A percentile compares a stretch with the other conserved stretches of the same genome.
Conservation (phyloP, 305 asterid species). For the Fraxinus platypoda region DNA sequence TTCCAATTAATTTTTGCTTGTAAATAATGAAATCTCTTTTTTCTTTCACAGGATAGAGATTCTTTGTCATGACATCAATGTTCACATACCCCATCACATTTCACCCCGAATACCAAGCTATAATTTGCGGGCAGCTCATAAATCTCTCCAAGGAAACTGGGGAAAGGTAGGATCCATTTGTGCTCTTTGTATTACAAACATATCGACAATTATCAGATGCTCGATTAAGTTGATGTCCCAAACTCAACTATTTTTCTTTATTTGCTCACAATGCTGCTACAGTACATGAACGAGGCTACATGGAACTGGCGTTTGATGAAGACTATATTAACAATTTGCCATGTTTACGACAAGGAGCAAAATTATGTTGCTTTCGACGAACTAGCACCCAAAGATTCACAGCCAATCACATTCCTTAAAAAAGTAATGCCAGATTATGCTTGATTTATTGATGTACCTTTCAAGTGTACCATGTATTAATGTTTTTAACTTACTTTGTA, state of each 20-base stretch:
- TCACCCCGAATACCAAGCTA: constrained; percentile 94
- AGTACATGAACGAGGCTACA: constrained; percentile 88
- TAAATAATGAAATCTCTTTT: constrained; percentile 14
- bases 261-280: constrained; percentile 22
- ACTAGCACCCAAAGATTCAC: constrained; percentile 69
- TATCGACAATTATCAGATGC: not conserved
- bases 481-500: constrained; percentile 11
- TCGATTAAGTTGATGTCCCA: not conserved
- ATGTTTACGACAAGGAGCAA: constrained; percentile 62
- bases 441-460: constrained; percentile 31
- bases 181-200: not conserved
- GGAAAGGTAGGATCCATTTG: constrained; percentile 57
- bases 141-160: constrained; percentile 87
- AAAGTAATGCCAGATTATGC: constrained; percentile 82
- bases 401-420: constrained; percentile 76
- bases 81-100: constrained; percentile 92
- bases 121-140: constrained; percentile 79
- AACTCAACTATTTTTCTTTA: not conserved
- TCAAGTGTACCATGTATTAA: constrained; percentile 4
- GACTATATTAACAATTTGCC: constrained; percentile 85
- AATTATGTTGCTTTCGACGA: constrained; percentile 76
- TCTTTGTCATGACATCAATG: constrained; percentile 92
- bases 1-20: not conserved
- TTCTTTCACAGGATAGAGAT: constrained; percentile 72
- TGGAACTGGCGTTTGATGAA: constrained; percentile 99